These are phyloP conservation scores for Lepidopterella palustris DNA, from an alignment of 495 filamentous ascomycete species.

Conservation along the genomic window DNA sequence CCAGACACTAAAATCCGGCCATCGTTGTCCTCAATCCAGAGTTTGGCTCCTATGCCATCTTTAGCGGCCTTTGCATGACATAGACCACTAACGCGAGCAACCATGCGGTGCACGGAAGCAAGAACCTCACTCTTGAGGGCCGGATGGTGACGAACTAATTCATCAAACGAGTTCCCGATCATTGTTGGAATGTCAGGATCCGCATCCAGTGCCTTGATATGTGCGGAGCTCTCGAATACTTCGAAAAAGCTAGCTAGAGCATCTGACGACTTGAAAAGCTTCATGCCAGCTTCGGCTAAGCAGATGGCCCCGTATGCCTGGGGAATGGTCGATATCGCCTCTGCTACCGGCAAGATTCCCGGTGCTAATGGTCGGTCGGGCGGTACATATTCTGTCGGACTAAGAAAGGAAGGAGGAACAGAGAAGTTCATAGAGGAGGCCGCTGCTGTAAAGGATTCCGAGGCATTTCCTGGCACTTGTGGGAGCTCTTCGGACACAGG, in stretches of 20 bases:
- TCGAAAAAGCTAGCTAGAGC: conserved; percentile 84
- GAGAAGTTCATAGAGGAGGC: too few species aligned
- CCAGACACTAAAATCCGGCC: conserved; percentile 51
- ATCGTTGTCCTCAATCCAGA: conserved; percentile 55
- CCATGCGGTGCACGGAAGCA: conserved; percentile 73
- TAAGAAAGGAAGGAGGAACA: neutral
- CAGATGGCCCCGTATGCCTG: conserved; percentile 90
- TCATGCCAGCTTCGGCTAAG: conserved; percentile 79
- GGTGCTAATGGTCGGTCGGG: conserved; percentile 39
- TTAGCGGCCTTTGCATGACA: conserved; percentile 60
- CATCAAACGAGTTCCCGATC: conserved; percentile 83
- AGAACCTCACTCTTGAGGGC: conserved; percentile 70
- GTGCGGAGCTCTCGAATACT: conserved; percentile 85
- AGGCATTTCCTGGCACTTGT: neutral
- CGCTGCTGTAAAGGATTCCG: neutral
- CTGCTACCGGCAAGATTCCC: conserved; percentile 74
- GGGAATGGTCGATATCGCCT: conserved; percentile 80
- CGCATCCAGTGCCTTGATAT: conserved; percentile 71
- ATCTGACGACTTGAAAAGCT: conserved; percentile 75
- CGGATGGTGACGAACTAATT: conserved; percentile 90
- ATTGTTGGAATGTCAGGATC: conserved; percentile 60
- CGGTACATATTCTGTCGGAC: neutral
- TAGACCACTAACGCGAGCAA: conserved; percentile 65
- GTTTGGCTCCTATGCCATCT: conserved; percentile 67
- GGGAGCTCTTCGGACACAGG: conserved; percentile 27